Conservation (phyloP, 352 stramenopile species). For the Phytophthora megakarya region DNA sequence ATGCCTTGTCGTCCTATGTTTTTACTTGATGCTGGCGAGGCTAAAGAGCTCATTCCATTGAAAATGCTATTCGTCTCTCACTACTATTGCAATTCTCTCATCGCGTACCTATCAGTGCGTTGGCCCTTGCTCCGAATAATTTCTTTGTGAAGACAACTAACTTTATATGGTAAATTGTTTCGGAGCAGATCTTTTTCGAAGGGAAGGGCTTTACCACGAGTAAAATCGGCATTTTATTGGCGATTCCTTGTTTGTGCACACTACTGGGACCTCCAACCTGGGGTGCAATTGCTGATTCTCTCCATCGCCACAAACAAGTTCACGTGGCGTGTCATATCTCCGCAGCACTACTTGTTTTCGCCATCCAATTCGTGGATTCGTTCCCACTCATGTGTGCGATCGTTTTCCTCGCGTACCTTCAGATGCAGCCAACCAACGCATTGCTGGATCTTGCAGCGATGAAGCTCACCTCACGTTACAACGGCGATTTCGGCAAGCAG, state of each 20-base stretch:
- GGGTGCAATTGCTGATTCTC: conserved; percentile 50
- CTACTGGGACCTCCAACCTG: conserved; percentile 51
- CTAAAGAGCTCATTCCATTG: conserved; percentile 27
- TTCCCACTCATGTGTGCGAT: conserved; percentile 43
- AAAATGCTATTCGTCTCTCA: conserved; percentile 30
- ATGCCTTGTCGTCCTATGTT: conserved; percentile 30
- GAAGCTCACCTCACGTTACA: conserved; percentile 45
- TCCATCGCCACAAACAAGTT: conserved; percentile 45
- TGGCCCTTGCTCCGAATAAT: background rate
- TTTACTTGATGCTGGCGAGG: conserved; percentile 32
- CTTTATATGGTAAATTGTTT: background rate
- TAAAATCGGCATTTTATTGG: conserved; percentile 55
- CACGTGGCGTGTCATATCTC: conserved; percentile 50
- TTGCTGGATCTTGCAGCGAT: conserved; percentile 60
- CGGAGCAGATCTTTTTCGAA: conserved; percentile 36
- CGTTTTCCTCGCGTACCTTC: conserved; percentile 44
- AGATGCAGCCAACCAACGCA: conserved; percentile 42
- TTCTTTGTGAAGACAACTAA: background rate
- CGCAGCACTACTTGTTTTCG: conserved; percentile 44
- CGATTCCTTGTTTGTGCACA: conserved; percentile 47
- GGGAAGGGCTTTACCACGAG: conserved; percentile 41
- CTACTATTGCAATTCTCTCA: conserved; percentile 32
- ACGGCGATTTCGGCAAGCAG: conserved; percentile 65
- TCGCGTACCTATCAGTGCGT: conserved; percentile 33
- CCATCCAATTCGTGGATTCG: conserved; percentile 42